Conservation (phyloP, 352 stramenopile genomes). For the Globisporangium nodosum region DNA sequence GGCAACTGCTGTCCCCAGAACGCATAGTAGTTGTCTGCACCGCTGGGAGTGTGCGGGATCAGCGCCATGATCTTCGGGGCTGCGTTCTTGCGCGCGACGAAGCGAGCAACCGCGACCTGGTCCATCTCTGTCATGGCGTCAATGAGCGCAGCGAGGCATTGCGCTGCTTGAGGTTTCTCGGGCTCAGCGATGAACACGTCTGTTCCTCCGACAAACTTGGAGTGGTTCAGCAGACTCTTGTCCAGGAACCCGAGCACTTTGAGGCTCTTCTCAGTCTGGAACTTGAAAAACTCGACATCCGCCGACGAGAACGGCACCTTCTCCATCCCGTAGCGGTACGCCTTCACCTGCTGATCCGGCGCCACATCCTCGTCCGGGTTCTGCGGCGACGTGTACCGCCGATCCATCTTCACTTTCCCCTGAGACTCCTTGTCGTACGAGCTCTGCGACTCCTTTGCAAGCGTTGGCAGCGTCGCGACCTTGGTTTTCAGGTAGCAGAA, state of each 20-base stretch:
- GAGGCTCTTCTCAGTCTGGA: slow-evolving; percentile 70
- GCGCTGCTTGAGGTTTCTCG: slow-evolving; percentile 50
- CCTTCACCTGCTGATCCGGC: slow-evolving; percentile 69
- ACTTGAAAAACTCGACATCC: slow-evolving; percentile 79
- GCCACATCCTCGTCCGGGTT: slow-evolving; percentile 69
- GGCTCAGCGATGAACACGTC: slow-evolving; percentile 79
- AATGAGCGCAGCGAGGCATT: slow-evolving; percentile 56
- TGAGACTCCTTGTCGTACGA: slow-evolving; percentile 53
- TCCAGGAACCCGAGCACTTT: slow-evolving; percentile 76
- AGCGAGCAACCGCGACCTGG: slow-evolving; percentile 70
- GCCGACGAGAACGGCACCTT: slow-evolving; percentile 77
- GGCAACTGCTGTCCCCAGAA: slow-evolving; percentile 73
- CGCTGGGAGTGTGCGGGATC: slow-evolving; percentile 43
- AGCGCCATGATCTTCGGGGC: slow-evolving; percentile 71
- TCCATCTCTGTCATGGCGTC: slow-evolving; percentile 57
- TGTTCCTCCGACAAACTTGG: slow-evolving; percentile 56
- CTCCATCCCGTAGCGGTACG: slow-evolving; percentile 73
- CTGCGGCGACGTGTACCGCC: slow-evolving; percentile 55
- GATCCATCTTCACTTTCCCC: slow-evolving; percentile 71
- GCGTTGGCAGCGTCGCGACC: slow-evolving; percentile 54
- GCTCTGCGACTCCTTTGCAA: slow-evolving; percentile 64
- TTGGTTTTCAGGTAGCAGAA: slow-evolving; percentile 82
- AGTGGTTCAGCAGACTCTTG: slow-evolving; percentile 31
- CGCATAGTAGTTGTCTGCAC: slow-evolving; percentile 50
- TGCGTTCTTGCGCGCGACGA: slow-evolving; percentile 71